phyloP scores from a whole-genome alignment of 345 rosid genomes.

The Eucalyptus guilfoylei region DNA sequence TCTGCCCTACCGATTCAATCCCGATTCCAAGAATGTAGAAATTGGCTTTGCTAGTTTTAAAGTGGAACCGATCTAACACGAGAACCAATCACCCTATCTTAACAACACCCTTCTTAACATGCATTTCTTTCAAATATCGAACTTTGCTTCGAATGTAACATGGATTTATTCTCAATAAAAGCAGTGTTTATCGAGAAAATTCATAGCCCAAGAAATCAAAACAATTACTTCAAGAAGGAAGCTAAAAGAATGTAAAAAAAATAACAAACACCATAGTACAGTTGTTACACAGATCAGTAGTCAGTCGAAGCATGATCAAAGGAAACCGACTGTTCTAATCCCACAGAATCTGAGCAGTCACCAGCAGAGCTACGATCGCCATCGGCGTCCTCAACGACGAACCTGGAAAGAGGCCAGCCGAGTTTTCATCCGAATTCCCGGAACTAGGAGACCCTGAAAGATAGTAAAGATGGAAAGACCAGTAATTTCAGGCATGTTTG shows the following conservation, averaged over 20 bases:
- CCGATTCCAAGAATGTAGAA: rapidly evolving
- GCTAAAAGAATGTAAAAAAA: neutral
- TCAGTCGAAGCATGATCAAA: neutral
- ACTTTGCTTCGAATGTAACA: neutral
- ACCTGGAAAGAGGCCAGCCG: neutral
- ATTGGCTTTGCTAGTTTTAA: rapidly evolving
- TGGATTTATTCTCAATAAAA: neutral
- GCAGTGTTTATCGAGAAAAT: neutral
- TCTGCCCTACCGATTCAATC: rapidly evolving
- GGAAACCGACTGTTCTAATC: neutral
- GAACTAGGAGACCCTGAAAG: slow-evolving; percentile 7
- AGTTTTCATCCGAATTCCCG: neutral
- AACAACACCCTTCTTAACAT: neutral
- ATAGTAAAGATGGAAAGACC: neutral
- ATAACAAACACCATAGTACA: neutral
- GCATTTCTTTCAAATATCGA: neutral
- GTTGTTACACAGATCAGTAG: neutral
- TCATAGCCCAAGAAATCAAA: neutral
- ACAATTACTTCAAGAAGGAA: neutral
- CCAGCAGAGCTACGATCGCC: neutral
- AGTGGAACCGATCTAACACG: neutral
- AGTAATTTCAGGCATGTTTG: neutral
- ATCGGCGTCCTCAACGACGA: neutral
- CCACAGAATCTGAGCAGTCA: neutral
- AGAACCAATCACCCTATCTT: neutral